These are phyloP conservation scores for Terfezia boudieri DNA, from an alignment of 495 filamentous ascomycete genomes.

Conservation along the genomic window DNA sequence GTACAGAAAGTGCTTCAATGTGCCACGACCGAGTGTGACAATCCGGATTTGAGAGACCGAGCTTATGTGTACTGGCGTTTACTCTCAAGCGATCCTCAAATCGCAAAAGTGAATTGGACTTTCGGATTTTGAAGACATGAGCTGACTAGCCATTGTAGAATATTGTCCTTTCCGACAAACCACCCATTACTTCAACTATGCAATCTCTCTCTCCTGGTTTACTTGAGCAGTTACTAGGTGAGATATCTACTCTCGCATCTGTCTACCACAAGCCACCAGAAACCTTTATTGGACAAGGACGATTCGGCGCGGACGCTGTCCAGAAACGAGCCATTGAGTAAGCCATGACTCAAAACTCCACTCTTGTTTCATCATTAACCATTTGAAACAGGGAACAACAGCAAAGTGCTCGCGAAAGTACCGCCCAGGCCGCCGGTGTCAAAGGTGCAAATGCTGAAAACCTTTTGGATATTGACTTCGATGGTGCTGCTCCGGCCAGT, in stretches of 20 bases:
- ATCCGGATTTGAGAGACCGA: slow-evolving; percentile 87
- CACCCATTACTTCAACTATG: slow-evolving; percentile 82
- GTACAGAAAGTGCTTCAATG: slow-evolving; percentile 84
- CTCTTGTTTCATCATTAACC: slow-evolving; percentile 2
- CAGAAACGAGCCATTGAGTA: slow-evolving; percentile 85
- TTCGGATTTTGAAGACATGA: not conserved
- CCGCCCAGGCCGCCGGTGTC: slow-evolving; percentile 64
- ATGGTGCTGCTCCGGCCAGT: slow-evolving; percentile 76
- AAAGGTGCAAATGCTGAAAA: slow-evolving; percentile 77
- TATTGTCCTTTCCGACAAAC: slow-evolving; percentile 83
- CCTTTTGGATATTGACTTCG: slow-evolving; percentile 92
- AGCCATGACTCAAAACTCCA: slow-evolving; percentile 10
- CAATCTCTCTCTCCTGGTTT: slow-evolving; percentile 60
- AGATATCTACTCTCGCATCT: slow-evolving; percentile 88
- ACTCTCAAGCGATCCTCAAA: slow-evolving; percentile 72
- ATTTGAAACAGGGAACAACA: slow-evolving; percentile 41
- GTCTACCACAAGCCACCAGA: slow-evolving; percentile 98
- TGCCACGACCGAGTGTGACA: slow-evolving; percentile 85
- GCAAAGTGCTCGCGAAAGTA: slow-evolving; percentile 79
- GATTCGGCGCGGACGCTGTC: slow-evolving; percentile 82
- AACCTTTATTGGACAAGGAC: slow-evolving; percentile 85
- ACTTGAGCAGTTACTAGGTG: slow-evolving; percentile 64
- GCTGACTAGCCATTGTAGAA: slow-evolving; percentile 27
- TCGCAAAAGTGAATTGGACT: slow-evolving; percentile 43
- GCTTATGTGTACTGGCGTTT: slow-evolving; percentile 98